Conservation (phyloP, 1,139 yeast genomes). For the Suhomyces yuchorum region DNA sequence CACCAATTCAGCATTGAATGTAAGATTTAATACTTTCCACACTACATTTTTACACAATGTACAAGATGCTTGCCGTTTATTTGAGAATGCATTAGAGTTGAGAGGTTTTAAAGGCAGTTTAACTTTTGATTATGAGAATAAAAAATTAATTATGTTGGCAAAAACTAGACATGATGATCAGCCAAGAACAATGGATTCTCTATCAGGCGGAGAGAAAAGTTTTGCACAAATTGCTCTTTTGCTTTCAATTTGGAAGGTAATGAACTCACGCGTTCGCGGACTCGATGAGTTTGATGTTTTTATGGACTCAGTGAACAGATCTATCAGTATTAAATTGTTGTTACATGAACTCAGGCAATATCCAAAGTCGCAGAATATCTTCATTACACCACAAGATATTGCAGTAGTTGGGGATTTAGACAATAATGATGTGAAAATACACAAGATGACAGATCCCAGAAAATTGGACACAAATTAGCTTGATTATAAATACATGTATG, state of each 20-base stretch:
- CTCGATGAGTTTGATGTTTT: constrained; percentile 97
- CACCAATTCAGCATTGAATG: constrained; percentile 40
- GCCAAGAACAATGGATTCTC: constrained; percentile 72
- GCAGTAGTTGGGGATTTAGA: constrained; percentile 72
- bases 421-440: constrained; percentile 64
- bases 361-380: constrained; percentile 79
- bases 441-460: constrained; percentile 64
- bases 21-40: constrained; percentile 52
- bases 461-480: constrained; percentile 12
- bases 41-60: constrained; percentile 40
- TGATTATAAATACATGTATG: background rate
- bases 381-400: constrained; percentile 94
- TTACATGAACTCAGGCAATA: constrained; percentile 62
- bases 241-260: constrained; percentile 89
- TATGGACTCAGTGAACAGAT: constrained; percentile 92
- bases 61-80: constrained; percentile 44
- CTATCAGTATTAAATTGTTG: constrained; percentile 75
- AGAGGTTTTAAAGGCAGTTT: constrained; percentile 80
- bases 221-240: constrained; percentile 88
- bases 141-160: constrained; percentile 56
- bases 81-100: constrained; percentile 58
- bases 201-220: constrained; percentile 97
- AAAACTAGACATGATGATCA: constrained; percentile 60
- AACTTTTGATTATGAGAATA: constrained; percentile 58
- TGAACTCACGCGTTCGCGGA: constrained; percentile 86